Evolutionary conservation across 805 yeast species (phyloP).

Genomic region (Komagataella populi): DNA sequence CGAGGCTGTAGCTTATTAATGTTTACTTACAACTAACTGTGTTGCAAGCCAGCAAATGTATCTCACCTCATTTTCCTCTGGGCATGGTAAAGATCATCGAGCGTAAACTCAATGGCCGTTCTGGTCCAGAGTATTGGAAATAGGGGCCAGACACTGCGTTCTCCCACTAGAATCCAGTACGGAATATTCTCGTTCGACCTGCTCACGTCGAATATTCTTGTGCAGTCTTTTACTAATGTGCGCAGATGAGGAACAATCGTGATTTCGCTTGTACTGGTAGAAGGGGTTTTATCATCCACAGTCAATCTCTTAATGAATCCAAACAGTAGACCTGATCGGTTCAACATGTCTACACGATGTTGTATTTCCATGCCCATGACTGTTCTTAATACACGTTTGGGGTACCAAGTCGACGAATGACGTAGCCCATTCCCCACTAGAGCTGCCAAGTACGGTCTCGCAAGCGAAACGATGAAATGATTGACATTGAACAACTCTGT

Average conservation of each 20-base stretch:
- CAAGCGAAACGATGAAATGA: slow-evolving; percentile 81
- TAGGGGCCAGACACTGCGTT: slow-evolving; percentile 86
- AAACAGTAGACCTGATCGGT: slow-evolving; percentile 63
- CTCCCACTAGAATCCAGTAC: slow-evolving; percentile 87
- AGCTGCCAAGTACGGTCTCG: slow-evolving; percentile 91
- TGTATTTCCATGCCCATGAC: slow-evolving; percentile 66
- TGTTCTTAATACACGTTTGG: slow-evolving; percentile 22
- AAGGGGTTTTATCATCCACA: slow-evolving; percentile 79
- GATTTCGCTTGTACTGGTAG: slow-evolving; percentile 55
- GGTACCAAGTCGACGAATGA: slow-evolving; percentile 31
- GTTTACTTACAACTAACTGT: too few relatives aligned
- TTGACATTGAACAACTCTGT: slow-evolving; percentile 92
- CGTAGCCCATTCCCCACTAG: slow-evolving; percentile 70
- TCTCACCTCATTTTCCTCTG: slow-evolving; percentile 11
- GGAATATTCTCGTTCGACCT: slow-evolving; percentile 60
- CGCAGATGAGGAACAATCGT: slow-evolving; percentile 83
- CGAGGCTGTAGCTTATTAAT: too few relatives aligned
- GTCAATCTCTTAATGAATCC: slow-evolving; percentile 60
- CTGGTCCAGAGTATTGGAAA: slow-evolving; percentile 76
- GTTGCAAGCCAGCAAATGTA: too few relatives aligned
- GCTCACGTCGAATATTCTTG: slow-evolving; percentile 67
- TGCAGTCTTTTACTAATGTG: slow-evolving; percentile 55
- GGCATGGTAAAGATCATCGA: slow-evolving; percentile 56
- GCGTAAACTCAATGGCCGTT: slow-evolving; percentile 78
- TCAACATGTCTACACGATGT: slow-evolving; percentile 71